Evolutionary conservation across 2,329 filamentous ascomycete species (phyloP), one percentile per base, ranked within the genome.

Genomic region (Aureobasidium vineae): DNA sequence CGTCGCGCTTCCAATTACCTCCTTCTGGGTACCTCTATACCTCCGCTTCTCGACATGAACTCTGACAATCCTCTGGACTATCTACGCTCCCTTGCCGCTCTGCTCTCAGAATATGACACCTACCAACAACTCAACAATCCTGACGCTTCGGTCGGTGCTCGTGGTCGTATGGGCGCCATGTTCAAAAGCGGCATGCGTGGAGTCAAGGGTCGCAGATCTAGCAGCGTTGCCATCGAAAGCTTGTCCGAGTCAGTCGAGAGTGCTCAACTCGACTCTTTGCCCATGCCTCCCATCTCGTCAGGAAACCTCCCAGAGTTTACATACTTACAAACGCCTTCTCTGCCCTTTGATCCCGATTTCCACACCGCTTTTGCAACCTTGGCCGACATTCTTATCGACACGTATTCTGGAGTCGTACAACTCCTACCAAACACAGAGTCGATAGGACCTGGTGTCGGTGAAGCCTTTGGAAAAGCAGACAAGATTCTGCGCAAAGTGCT

Each of bases 291-390:
- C 33, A 57, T 68, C 69, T 82, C 92, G 28, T 80, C 90, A 49
- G 89, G 90, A 0, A 92, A 92, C 43, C 23, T 52, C 0, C 92
- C 96, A 74, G 91, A 96, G 73, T 99, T 97, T 76, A 87, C 88
- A 0, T 88, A 94, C 75, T 83, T 99, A 1, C 84, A 97, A 23
- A 98, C 94, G n/a, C 95, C 95, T 0, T 89, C 88, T 19, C 80
- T 99, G 56, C 95, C 95, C 0, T 99, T 99, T 74, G 93, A 98
- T 70, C 95, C 95, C 0, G 95, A 99, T 78, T 99, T 97, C 74
- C 95, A 94, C 77, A 92, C 96, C 79, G 97, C 93, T 0, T 98
- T 98, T 79, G 90, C 92, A 16, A 97, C 95, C 15, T 83, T 99
- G 7, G 98, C 95, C 79, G 95, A 99, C 75, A 91, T 96, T 3